Percentiles rank a stretch among this genome's conserved stretches.
Evolutionary conservation across 768 basidiomycete genomes (phyloP).

Genomic region (Agaricus bisporus): DNA sequence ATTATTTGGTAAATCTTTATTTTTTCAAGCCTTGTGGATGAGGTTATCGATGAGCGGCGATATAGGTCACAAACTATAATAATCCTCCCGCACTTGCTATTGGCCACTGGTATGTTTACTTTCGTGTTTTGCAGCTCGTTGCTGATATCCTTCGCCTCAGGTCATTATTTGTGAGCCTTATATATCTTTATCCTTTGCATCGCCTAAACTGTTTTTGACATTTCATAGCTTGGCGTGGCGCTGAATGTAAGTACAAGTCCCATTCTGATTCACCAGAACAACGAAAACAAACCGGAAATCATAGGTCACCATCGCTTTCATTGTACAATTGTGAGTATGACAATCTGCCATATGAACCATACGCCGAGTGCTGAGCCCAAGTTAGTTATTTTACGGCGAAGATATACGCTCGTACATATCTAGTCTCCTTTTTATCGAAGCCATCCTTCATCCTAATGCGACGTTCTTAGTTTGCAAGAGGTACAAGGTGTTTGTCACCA

Average conservation of each 20-base stretch:
- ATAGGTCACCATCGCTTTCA: conserved; percentile 23
- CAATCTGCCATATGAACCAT: neutral
- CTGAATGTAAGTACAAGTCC: conserved; percentile 17
- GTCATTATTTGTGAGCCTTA: conserved; percentile 28
- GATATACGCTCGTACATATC: conserved; percentile 23
- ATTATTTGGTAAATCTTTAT: conserved; percentile 26
- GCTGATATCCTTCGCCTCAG: conserved; percentile 13
- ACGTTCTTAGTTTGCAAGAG: conserved; percentile 22
- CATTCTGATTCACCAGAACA: neutral
- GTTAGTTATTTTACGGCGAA: conserved; percentile 27
- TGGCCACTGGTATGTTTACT: conserved; percentile 29
- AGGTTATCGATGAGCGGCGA: conserved; percentile 4
- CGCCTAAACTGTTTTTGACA: neutral
- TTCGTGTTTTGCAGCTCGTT: neutral
- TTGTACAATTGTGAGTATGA: conserved; percentile 25
- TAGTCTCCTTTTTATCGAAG: neutral
- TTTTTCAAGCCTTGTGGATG: neutral
- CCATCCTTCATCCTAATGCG: neutral
- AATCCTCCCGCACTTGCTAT: conserved; percentile 25
- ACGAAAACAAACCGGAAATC: neutral
- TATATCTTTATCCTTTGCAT: neutral
- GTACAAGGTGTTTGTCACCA: conserved; percentile 26
- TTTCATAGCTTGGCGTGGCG: conserved; percentile 19
- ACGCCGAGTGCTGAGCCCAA: neutral
- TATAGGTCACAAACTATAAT: conserved; percentile 29